Conservation (phyloP, 257 asterid genomes). For the Solanum bukasovii region DNA sequence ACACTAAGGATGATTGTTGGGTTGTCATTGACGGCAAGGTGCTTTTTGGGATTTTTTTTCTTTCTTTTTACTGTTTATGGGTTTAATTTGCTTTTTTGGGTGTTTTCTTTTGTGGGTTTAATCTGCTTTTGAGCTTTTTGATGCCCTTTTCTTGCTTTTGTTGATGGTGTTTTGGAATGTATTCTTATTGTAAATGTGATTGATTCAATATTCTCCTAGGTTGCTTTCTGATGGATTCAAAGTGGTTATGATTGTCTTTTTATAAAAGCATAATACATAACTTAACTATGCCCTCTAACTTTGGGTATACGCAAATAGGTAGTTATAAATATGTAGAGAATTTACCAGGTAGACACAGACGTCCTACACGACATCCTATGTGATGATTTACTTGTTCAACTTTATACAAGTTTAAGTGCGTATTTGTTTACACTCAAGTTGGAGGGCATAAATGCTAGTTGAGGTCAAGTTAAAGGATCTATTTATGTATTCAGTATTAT, state of each 20-base stretch:
- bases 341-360: not conserved
- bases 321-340: not conserved
- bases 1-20: constrained; percentile 84
- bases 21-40: constrained; percentile 82
- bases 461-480: no score
- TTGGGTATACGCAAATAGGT: not conserved
- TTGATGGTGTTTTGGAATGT: not conserved
- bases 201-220: not conserved
- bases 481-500: not conserved
- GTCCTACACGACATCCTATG: no score
- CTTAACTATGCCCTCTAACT: not conserved
- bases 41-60: not conserved
- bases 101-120: not conserved
- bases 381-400: not conserved
- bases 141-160: not conserved
- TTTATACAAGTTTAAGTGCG: not conserved
- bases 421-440: no score
- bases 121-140: not conserved
- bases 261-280: not conserved
- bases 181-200: not conserved
- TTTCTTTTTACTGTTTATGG: not conserved
- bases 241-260: not conserved
- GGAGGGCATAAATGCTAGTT: not conserved
- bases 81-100: not conserved
- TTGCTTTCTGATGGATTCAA: not conserved